Base-by-base conservation (phyloP, 768 basidiomycete genomes). In the Mycena polygramma region DNA sequence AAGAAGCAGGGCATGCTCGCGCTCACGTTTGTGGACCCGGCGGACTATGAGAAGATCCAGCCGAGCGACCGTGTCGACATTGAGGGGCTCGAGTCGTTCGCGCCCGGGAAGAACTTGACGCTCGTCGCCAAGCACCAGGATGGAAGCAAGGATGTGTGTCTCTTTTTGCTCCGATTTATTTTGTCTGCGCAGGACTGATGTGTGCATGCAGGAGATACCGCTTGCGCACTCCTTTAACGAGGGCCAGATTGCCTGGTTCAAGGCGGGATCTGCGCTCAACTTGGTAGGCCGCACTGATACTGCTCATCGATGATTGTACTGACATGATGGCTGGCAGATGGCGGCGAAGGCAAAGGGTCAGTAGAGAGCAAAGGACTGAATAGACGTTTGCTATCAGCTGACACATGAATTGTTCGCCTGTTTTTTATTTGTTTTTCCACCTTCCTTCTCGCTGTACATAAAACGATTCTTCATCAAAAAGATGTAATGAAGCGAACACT, bases 1-100 rank as follows among this genome's bases (percentile, higher is more conserved):
- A 99, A 99, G 93, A 98, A 98, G 90, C 97, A 98, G 86, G 96
- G 96, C 76, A 96, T 97, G 95, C 94, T 98, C 71, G 96, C 96
- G 3, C 86, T 99, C 75, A 98, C 96, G 70, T 98, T 99, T 79
- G 93, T 82, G 70, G 89, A 98, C 83, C 89, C 94, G 19, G 95
- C 89, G 73, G 97, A 99, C 83, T 99, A 99, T 81, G 95, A 98
- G 80, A 96, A 94, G 87, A 80, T 98, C 75, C 87, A 87, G 78
- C 94, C 97, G 11, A 86, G 87, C 74, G 98, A 99, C 86, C 91
- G 89, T 78, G 91, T 99, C 69, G 92, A 93, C 79, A 95, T 99
- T 80, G 81, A 93, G 66, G 97, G 97, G 57, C 85, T 99, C 62
- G 92, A 96, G 79, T 86, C 84, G 70, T 98, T 99, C 81, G 89